Conservation (phyloP, 345 rosid genomes). For the Syzygium aqueum region DNA sequence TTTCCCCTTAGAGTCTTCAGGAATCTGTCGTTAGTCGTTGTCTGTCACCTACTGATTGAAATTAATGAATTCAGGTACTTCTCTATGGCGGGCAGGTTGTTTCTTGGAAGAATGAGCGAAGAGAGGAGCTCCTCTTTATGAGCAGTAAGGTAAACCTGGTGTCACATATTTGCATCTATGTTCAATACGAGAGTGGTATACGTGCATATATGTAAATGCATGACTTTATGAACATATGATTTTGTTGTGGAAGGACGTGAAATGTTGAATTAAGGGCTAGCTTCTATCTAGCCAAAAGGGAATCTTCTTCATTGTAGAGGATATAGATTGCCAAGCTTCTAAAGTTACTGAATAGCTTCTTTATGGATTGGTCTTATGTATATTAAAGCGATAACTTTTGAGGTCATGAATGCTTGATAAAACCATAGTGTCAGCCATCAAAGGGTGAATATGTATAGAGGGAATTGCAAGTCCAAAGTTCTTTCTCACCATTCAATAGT, state of each 20-base stretch:
- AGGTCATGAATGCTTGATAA: not conserved
- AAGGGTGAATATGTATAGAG: not conserved
- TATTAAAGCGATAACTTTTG: not conserved
- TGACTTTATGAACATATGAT: not conserved
- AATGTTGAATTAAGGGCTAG: not conserved
- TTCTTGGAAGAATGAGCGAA: conserved; percentile 89
- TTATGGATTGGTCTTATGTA: not conserved
- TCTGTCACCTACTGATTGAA: no score
- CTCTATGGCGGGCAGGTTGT: conserved; percentile 82
- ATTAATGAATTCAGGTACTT: conserved; percentile 62
- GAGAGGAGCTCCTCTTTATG: conserved; percentile 76
- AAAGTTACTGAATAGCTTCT: not conserved
- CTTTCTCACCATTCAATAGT: not conserved
- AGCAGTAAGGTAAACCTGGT: conserved; percentile 61
- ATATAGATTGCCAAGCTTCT: not conserved
- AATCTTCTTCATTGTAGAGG: not conserved
- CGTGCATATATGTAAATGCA: not conserved
- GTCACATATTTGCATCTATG: not conserved
- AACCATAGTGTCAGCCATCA: not conserved
- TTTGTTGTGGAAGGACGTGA: not conserved
- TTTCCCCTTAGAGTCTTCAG: not conserved
- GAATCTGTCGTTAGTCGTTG: not conserved
- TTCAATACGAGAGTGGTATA: not conserved
- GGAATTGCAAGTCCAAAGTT: not conserved
- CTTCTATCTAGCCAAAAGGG: not conserved